A percentile compares a stretch with the other conserved stretches of the same genome.
phyloP scores from a whole-genome alignment of 2,329 filamentous ascomycete species.

The Reticulascus tulasneorum region DNA sequence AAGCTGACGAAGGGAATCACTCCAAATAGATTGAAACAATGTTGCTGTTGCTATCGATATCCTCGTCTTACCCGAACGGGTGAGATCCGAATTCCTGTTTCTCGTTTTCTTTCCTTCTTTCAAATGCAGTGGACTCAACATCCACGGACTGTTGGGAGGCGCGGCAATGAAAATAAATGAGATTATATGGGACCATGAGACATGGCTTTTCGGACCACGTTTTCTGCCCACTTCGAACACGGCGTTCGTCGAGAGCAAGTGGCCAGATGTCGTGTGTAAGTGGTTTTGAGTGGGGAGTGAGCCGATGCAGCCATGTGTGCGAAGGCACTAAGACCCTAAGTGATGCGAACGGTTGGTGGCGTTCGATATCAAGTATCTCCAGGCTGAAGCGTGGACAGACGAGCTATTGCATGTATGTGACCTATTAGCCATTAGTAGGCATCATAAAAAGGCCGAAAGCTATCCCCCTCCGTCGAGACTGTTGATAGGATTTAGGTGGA shows the following conservation, averaged over 20 bases:
- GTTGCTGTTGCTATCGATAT: constrained; percentile 1
- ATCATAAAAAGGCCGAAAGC: neutral
- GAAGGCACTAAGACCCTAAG: no score
- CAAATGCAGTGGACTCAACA: neutral
- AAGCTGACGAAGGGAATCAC: neutral
- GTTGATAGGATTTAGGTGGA: constrained; percentile 13
- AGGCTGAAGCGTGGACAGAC: no score
- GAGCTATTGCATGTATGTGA: constrained; percentile 1
- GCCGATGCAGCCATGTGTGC: no score
- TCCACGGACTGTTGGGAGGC: neutral
- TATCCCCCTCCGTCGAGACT: neutral
- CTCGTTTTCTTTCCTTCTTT: neutral
- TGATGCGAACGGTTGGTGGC: no score
- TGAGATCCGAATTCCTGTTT: constrained; percentile 2
- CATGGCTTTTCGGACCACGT: neutral
- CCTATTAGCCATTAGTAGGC: neutral
- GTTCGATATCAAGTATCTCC: no score
- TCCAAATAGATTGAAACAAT: constrained; percentile 6
- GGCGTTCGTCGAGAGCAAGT: no score
- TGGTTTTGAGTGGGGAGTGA: no score
- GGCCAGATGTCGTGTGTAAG: no score
- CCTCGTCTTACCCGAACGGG: constrained; percentile 4
- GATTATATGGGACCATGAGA: neutral
- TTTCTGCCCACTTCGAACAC: no score
- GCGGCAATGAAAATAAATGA: neutral